Percentiles rank a stretch among this genome's conserved stretches.
Conservation (phyloP, 2,329 filamentous ascomycete genomes). For the Pseudogymnoascus sp. region DNA sequence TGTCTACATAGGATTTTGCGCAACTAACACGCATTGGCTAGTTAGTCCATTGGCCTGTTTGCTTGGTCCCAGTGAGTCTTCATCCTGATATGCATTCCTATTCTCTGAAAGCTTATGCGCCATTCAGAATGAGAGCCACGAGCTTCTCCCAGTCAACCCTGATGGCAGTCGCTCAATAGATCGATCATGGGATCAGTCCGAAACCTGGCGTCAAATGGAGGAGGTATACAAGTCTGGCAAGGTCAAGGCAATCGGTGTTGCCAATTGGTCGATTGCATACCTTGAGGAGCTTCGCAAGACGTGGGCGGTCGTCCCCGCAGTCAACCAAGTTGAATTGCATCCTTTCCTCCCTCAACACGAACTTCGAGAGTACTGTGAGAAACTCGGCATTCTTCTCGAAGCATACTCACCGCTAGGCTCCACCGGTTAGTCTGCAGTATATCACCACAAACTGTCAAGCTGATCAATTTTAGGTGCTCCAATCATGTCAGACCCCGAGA, state of each 20-base stretch:
- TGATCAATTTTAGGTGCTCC: slow-evolving; percentile 7
- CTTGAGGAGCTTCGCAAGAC: slow-evolving; percentile 25
- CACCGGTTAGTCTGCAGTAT: not conserved
- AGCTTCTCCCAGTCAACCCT: slow-evolving; percentile 21
- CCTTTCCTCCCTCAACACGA: slow-evolving; percentile 56
- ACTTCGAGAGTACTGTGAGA: slow-evolving; percentile 46
- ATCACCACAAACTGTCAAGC: too few relatives aligned
- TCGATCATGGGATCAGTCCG: slow-evolving; percentile 21
- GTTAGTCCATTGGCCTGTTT: slow-evolving; percentile 27
- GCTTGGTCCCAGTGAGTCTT: not conserved
- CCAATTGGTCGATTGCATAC: slow-evolving; percentile 25
- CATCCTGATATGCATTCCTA: not conserved
- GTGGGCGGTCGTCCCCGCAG: slow-evolving; percentile 43
- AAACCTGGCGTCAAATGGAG: slow-evolving; percentile 26
- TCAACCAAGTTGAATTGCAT: slow-evolving; percentile 63
- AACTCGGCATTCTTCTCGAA: slow-evolving; percentile 45
- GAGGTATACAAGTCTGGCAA: slow-evolving; percentile 3
- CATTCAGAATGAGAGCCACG: slow-evolving; percentile 12
- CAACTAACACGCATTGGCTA: too few relatives aligned
- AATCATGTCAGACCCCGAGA: slow-evolving; percentile 7
- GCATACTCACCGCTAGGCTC: slow-evolving; percentile 55
- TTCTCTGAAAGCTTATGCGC: not conserved
- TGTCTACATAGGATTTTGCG: too few relatives aligned
- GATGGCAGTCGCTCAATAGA: slow-evolving; percentile 26
- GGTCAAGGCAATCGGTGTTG: slow-evolving; percentile 34